phyloP scores from a whole-genome alignment of 805 yeast species.

The Blastobotrys muscicola region DNA sequence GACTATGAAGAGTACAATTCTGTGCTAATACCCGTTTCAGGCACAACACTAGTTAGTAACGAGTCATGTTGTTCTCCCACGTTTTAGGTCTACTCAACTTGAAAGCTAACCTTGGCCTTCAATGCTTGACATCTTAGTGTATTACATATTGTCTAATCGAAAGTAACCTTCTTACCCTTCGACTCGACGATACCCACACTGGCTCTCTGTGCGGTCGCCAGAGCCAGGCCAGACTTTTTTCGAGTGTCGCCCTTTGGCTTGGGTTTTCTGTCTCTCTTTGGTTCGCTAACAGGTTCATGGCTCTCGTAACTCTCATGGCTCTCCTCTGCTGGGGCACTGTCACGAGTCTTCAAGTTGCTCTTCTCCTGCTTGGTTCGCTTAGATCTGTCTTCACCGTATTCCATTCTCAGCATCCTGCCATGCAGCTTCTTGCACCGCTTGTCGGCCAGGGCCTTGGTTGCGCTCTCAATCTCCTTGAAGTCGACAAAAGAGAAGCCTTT shows the following conservation, averaged over 20 bases:
- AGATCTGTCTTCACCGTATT: slow-evolving; percentile 91
- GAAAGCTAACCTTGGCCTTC: too few relatives aligned
- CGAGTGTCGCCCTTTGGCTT: slow-evolving; percentile 6
- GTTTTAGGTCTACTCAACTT: too few relatives aligned
- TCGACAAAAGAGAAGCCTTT: slow-evolving; percentile 94
- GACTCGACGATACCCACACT: slow-evolving; percentile 84
- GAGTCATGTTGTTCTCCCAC: too few relatives aligned
- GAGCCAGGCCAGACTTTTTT: slow-evolving; percentile 59
- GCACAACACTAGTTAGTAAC: too few relatives aligned
- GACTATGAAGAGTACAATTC: too few relatives aligned
- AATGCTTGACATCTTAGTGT: too few relatives aligned
- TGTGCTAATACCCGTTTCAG: too few relatives aligned
- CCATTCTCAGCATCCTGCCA: slow-evolving; percentile 72
- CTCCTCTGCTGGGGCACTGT: slow-evolving; percentile 1
- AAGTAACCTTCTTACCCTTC: slow-evolving; percentile 76
- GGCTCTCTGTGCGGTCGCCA: slow-evolving; percentile 82
- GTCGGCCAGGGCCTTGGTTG: slow-evolving; percentile 73
- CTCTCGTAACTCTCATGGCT: slow-evolving; percentile 1
- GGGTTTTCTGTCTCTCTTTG: slow-evolving; percentile 4
- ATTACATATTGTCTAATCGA: slow-evolving; percentile 32
- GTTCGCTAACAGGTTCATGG: neutral
- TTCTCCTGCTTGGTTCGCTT: slow-evolving; percentile 35
- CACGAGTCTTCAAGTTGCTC: slow-evolving; percentile 5
- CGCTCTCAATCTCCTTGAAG: slow-evolving; percentile 69
- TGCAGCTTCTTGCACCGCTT: slow-evolving; percentile 55